Base-by-base conservation (phyloP, 2,329 filamentous ascomycete genomes). In the Chaetomiaceae sp. region DNA sequence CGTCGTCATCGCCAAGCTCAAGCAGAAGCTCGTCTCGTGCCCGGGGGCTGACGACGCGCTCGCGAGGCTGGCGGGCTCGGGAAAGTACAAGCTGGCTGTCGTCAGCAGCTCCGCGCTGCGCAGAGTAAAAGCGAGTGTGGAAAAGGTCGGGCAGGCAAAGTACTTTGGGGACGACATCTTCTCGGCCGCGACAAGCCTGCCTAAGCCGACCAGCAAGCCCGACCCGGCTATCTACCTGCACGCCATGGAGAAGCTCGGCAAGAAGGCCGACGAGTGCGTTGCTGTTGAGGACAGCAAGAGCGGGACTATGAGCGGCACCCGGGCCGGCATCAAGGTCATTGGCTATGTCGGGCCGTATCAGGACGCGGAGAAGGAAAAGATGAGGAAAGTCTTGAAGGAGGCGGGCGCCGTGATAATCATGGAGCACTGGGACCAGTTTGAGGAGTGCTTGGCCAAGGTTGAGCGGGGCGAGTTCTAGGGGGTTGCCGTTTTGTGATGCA, bases 201-300 rank as follows among this genome's bases (percentile, higher is more conserved):
- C 81, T 53, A 82, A 77, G 66, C 91, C 91, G n/a, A 91, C 89
- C 51, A 88, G 84, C 71, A 96, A 96, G 81, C 91, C 91, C 15
- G 88, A 95, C 72, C 91, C 91, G 17, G 88, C 89, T 61, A 87
- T 96, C 72, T 96, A 96, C 75, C 72, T 90, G 59, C 80, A 86
- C 69, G 88, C 91, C 20, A 81, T 91, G 67, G 74, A 90, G 72
- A 74, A 82, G 67, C 78, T 95, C 47, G 86, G 85, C 57, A 87
- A 87, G 72, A 81, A 79, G 64, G 75, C 89, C 1, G 75, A 75
- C 43, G 85, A 95, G 76, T 84, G 81, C 61, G 78, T 96, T 29
- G 88, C 91, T 22, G 82, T 96, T 55, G 91, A 96, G 77, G 91
- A 96, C 76, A 89, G 85, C 77, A 89, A 88, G 80, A 90, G 85